A percentile compares a stretch with the other conserved stretches of the same genome.
phyloP scores from a whole-genome alignment of 208 protist genomes.

The Acanthamoeba culbertsoni region DNA sequence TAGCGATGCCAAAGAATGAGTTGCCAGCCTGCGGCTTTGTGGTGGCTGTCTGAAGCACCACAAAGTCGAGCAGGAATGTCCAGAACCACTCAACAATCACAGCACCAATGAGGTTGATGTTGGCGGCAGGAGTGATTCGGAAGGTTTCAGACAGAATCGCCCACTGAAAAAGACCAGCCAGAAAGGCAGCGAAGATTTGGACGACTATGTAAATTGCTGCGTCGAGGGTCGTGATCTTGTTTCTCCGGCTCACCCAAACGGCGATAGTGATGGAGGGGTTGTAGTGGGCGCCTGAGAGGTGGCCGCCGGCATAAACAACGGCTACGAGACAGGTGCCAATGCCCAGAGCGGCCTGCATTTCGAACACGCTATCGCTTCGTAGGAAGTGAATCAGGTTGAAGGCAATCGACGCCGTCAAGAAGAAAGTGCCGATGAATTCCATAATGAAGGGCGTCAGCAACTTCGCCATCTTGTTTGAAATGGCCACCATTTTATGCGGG shows the following conservation, averaged over 20 bases:
- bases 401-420: slow-evolving; percentile 2
- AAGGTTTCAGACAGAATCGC: slow-evolving; percentile 5
- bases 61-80: slow-evolving; percentile 43
- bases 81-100: slow-evolving; percentile 41
- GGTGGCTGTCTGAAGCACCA: slow-evolving; percentile 43
- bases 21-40: slow-evolving; percentile 49
- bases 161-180: slow-evolving; percentile 24
- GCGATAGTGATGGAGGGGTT: slow-evolving; percentile 41
- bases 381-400: slow-evolving; percentile 27
- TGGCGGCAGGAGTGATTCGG: not conserved
- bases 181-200: slow-evolving; percentile 7
- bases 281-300: slow-evolving; percentile 37
- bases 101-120: not conserved
- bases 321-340: slow-evolving; percentile 4
- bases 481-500: not conserved
- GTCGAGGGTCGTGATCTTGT: slow-evolving; percentile 27
- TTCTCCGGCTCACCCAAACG: slow-evolving; percentile 39
- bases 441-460: slow-evolving; percentile 25
- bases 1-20: slow-evolving; percentile 48
- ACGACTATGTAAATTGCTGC: slow-evolving; percentile 37
- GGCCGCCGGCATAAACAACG: slow-evolving; percentile 18
- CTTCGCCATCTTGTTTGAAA: not conserved
- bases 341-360: slow-evolving; percentile 29
- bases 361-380: slow-evolving; percentile 32
- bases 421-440: slow-evolving; percentile 59